Conservation (phyloP, 441 rosid genomes). For the Manihot esculenta region DNA sequence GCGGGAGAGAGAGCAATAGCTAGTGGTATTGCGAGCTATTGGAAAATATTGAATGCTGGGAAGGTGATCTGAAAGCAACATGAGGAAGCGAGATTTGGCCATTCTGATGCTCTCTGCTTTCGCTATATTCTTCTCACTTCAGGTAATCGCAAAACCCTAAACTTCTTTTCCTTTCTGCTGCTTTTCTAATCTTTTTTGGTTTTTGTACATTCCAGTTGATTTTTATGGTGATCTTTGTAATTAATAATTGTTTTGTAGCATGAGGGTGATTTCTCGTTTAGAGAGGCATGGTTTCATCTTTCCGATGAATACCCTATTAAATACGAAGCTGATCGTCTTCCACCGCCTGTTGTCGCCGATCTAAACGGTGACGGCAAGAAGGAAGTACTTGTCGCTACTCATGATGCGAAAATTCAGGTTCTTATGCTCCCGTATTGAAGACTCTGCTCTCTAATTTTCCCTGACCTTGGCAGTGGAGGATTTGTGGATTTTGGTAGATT, state of each 20-base stretch:
- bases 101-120: conserved; percentile 94
- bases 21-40: no score
- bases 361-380: conserved; percentile 93
- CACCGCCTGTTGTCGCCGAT: conserved; percentile 87
- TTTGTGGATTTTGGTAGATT: background rate
- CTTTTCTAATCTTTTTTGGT: no score
- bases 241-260: conserved; percentile 40
- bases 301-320: conserved; percentile 85
- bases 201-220: no score
- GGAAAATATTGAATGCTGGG: no score
- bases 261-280: conserved; percentile 96
- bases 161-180: background rate
- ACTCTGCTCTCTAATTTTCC: background rate
- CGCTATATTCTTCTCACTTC: conserved; percentile 97
- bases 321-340: conserved; percentile 88
- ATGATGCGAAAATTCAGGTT: conserved; percentile 92
- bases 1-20: no score
- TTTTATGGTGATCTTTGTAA: background rate
- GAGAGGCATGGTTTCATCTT: conserved; percentile 92
- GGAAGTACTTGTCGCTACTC: conserved; percentile 85
- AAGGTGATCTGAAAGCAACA: conserved; percentile 15
- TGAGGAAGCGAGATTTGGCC: conserved; percentile 99
- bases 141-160: conserved; percentile 45
- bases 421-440: no score
- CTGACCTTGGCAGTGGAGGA: background rate